A percentile compares a stretch with the other conserved stretches of the same genome.
Conservation (phyloP, 2,329 filamentous ascomycete species). For the Arthroderma sp. region DNA sequence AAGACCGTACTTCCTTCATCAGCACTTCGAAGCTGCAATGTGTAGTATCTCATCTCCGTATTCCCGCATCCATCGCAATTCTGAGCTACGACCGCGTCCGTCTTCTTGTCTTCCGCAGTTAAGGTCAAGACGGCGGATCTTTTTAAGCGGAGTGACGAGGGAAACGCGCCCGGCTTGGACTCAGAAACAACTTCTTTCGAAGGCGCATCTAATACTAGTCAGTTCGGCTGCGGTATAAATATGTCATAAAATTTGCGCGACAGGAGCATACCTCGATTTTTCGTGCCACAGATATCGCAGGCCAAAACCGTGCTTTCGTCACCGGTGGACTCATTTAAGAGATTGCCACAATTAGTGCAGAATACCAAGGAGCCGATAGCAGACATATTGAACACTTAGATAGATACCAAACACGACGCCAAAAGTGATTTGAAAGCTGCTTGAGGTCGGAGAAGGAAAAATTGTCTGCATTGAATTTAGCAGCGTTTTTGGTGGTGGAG, state of each 20-base stretch:
- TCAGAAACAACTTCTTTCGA: slow-evolving; percentile 64
- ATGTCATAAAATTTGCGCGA: neutral
- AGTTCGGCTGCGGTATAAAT: neutral
- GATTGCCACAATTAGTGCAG: slow-evolving; percentile 82
- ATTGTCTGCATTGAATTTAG: neutral
- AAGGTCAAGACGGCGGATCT: slow-evolving; percentile 74
- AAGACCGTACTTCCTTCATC: slow-evolving; percentile 86
- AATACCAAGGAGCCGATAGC: slow-evolving; percentile 85
- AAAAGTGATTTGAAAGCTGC: neutral
- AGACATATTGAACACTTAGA: slow-evolving; percentile 47
- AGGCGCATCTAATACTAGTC: slow-evolving; percentile 47
- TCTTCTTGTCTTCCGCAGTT: slow-evolving; percentile 62
- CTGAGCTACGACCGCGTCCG: slow-evolving; percentile 54
- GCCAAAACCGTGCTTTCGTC: slow-evolving; percentile 60
- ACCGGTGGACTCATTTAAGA: slow-evolving; percentile 68
- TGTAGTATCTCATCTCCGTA: slow-evolving; percentile 71
- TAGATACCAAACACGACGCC: neutral
- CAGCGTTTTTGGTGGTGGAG: no score
- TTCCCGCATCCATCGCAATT: slow-evolving; percentile 70
- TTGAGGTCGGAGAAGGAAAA: slow-evolving; percentile 3
- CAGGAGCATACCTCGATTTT: slow-evolving; percentile 56
- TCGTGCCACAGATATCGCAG: slow-evolving; percentile 75
- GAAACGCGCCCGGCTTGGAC: slow-evolving; percentile 84
- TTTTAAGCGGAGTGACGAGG: slow-evolving; percentile 76
- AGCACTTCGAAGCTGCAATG: slow-evolving; percentile 71